phyloP scores from a whole-genome alignment of 768 basidiomycete genomes.

The Suillus bovinus region DNA sequence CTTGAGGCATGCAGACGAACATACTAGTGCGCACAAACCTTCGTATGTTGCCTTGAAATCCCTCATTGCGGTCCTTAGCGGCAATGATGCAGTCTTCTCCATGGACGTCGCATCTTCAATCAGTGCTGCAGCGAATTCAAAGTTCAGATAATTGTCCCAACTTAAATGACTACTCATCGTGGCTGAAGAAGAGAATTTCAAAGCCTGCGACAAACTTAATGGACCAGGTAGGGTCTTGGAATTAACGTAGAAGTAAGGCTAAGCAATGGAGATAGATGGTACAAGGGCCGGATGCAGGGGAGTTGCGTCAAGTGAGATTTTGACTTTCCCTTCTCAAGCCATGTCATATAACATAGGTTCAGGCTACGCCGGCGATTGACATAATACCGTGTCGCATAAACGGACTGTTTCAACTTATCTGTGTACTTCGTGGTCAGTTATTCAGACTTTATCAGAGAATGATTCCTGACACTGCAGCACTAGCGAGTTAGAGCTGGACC shows the following conservation, averaged over 20 bases:
- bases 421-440: conserved; percentile 8
- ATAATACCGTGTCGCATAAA: conserved; percentile 24
- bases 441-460: not conserved
- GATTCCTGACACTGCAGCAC: not conserved
- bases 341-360: not conserved
- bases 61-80: not conserved
- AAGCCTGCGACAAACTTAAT: conserved; percentile 27
- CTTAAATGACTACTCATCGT: conserved; percentile 24
- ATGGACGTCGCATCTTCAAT: conserved; percentile 50
- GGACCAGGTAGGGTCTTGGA: conserved; percentile 24
- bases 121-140: conserved; percentile 37
- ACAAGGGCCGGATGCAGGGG: not conserved
- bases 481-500: conserved; percentile 20
- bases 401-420: conserved; percentile 18
- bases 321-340: not conserved
- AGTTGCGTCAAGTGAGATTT: not conserved
- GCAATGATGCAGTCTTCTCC: conserved; percentile 25
- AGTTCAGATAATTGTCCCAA: conserved; percentile 11
- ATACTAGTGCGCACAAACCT: conserved; percentile 26
- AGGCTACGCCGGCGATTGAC: not conserved
- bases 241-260: not conserved
- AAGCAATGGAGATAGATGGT: not conserved
- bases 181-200: conserved; percentile 35
- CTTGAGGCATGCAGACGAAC: conserved; percentile 25
- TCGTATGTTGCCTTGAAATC: not conserved